Conservation (phyloP, 148 eudicot genomes). For the Vaccinium myrtillus region DNA sequence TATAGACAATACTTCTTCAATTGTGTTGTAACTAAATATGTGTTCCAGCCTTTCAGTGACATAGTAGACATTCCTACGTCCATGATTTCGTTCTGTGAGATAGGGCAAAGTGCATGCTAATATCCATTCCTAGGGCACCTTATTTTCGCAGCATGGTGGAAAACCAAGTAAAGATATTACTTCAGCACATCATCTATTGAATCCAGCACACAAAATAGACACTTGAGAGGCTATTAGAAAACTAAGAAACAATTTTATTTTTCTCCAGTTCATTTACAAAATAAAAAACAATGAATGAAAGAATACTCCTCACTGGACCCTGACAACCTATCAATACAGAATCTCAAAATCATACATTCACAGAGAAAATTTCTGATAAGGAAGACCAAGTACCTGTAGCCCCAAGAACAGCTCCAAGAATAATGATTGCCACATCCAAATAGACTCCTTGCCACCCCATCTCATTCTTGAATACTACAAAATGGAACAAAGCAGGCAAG, state of each 20-base stretch:
- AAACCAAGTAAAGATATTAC: not conserved
- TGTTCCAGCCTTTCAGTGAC: no score
- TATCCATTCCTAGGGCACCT: not conserved
- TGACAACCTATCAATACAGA: not conserved
- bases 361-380: constrained; percentile 48
- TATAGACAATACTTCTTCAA: no score
- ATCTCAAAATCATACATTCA: constrained; percentile 31
- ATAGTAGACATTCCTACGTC: not conserved
- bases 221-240: not conserved
- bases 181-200: not conserved
- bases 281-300: not conserved
- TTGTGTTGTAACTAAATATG: no score
- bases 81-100: not conserved
- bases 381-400: constrained; percentile 69
- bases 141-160: not conserved
- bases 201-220: not conserved
- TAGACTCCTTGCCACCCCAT: constrained; percentile 34
- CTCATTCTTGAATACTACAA: constrained; percentile 56
- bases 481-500: constrained; percentile 77
- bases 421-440: constrained; percentile 44
- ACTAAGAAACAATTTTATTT: not conserved
- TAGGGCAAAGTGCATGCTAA: not conserved
- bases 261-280: not conserved
- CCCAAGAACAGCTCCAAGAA: constrained; percentile 53
- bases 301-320: not conserved